Conservation (phyloP, 2,329 filamentous ascomycete species). For the Colletotrichum tropicale region DNA sequence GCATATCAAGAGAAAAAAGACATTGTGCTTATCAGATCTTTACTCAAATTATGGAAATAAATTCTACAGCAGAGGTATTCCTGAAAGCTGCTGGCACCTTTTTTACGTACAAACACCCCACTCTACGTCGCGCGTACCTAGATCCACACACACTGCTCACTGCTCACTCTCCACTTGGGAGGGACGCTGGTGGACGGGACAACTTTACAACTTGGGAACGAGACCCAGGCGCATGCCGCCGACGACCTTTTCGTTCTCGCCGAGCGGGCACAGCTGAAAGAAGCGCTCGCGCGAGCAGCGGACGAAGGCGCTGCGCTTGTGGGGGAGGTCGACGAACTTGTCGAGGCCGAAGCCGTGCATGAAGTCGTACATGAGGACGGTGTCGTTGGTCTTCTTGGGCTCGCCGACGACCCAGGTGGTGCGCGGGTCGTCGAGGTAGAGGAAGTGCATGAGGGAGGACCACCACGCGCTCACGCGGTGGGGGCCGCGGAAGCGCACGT, state of each 20-base stretch:
- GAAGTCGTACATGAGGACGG: constrained; percentile 76
- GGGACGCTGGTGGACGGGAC: not conserved
- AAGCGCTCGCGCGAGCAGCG: constrained; percentile 70
- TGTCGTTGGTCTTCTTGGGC: constrained; percentile 73
- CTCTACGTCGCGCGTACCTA: not conserved
- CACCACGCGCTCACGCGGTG: constrained; percentile 67
- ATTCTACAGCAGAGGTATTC: not conserved
- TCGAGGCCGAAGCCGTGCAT: constrained; percentile 75
- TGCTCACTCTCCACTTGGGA: not conserved
- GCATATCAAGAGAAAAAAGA: not conserved
- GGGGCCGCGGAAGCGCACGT: constrained; percentile 63
- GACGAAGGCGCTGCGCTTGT: constrained; percentile 73
- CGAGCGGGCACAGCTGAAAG: constrained; percentile 69
- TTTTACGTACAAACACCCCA: not conserved
- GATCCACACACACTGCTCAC: not conserved
- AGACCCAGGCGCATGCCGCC: constrained; percentile 58
- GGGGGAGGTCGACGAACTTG: constrained; percentile 74
- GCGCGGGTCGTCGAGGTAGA: constrained; percentile 65
- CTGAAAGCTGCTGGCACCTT: not conserved
- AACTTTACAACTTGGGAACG: constrained; percentile 54
- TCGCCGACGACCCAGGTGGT: constrained; percentile 68
- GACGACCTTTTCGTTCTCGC: constrained; percentile 59
- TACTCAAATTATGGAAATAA: not conserved
- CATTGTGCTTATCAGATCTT: not conserved
- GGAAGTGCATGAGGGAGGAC: constrained; percentile 66